phyloP scores from a whole-genome alignment of 2,329 filamentous ascomycete genomes.

The Tolypocladium endophyticum region DNA sequence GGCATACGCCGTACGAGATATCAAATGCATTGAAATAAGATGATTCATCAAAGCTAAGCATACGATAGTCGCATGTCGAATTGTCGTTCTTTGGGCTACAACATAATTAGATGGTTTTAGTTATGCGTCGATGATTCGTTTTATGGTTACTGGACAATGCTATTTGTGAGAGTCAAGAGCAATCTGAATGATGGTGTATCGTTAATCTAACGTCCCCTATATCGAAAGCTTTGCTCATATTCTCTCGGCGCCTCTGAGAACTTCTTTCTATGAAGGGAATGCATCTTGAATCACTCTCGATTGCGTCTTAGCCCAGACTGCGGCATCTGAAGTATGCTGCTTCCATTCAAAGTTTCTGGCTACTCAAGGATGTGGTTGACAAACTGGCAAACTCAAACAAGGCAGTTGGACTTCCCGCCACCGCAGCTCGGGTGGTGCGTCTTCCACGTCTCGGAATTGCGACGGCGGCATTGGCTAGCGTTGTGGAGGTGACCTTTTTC shows the following conservation, averaged over 20 bases:
- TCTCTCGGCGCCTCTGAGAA: background rate
- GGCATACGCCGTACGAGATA: background rate
- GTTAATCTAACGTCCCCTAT: no score
- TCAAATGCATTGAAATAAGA: background rate
- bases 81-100: background rate
- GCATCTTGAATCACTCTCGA: background rate
- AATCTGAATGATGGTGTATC: background rate
- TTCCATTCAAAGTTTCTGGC: background rate
- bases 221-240: background rate
- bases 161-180: background rate
- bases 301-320: background rate
- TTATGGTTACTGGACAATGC: background rate
- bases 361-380: background rate
- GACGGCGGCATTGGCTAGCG: background rate
- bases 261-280: background rate
- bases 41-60: background rate
- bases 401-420: background rate
- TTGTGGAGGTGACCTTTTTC: background rate
- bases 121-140: background rate
- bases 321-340: background rate
- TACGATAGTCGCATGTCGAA: background rate
- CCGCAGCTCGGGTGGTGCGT: no score
- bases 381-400: background rate
- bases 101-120: background rate
- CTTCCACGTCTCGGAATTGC: background rate